These are phyloP conservation scores for Ophiocordyceps camponoti-saundersi DNA, from an alignment of 2,329 filamentous ascomycete species.

Conservation along the genomic window DNA sequence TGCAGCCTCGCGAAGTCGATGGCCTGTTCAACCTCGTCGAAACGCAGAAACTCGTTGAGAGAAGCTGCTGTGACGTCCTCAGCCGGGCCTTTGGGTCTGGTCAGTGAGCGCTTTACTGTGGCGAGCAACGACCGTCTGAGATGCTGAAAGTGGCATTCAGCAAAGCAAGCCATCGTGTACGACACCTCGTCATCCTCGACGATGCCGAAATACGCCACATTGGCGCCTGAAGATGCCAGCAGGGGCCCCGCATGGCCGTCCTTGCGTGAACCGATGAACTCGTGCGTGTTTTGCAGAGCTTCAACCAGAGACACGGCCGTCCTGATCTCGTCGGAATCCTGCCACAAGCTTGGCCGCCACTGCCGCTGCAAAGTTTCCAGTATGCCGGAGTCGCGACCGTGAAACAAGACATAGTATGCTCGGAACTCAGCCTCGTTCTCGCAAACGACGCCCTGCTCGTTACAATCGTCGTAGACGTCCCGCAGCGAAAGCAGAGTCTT, in stretches of 20 bases:
- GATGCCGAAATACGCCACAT: constrained; percentile 41
- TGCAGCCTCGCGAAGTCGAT: constrained; percentile 46
- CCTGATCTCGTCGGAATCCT: constrained; percentile 37
- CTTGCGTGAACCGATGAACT: constrained; percentile 38
- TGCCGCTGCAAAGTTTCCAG: constrained; percentile 33
- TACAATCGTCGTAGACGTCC: constrained; percentile 49
- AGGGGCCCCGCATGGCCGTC: constrained; percentile 29
- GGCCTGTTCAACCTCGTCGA: constrained; percentile 51
- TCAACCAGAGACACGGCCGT: constrained; percentile 44
- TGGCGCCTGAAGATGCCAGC: constrained; percentile 30
- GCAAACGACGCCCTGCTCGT: constrained; percentile 37
- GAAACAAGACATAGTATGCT: constrained; percentile 46
- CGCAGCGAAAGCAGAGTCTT: constrained; percentile 48
- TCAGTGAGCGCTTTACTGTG: constrained; percentile 35
- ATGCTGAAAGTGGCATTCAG: constrained; percentile 48
- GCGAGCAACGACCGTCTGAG: constrained; percentile 41
- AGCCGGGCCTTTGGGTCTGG: constrained; percentile 36
- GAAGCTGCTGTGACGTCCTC: constrained; percentile 41
- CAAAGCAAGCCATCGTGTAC: constrained; percentile 54
- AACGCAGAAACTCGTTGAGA: constrained; percentile 42
- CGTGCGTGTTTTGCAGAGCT: constrained; percentile 39
- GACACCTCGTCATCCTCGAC: constrained; percentile 38
- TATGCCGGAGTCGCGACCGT: constrained; percentile 40
- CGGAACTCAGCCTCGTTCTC: constrained; percentile 49
- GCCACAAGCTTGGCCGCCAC: constrained; percentile 39